Evolutionary conservation across 495 filamentous ascomycete genomes (phyloP), one percentile per base, ranked within the genome.

Genomic region (Platismatia glauca): DNA sequence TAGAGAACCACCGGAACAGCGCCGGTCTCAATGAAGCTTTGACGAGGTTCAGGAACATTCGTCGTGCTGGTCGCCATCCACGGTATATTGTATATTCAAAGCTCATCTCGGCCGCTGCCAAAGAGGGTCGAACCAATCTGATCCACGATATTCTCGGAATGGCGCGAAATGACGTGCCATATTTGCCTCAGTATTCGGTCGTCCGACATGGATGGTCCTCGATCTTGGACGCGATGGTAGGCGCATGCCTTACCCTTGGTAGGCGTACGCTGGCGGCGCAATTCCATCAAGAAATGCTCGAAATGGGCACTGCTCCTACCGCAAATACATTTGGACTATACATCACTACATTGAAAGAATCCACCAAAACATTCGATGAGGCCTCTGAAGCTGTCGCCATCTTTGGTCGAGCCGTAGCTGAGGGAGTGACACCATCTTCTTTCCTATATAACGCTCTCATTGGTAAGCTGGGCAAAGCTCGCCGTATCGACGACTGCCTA

Each of bases 391-490:
- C 94, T 48, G 85, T 97, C 71, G 93, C 93, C 77, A 95, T 97
- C 73, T 97, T 98, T 80, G 88, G 90, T 68, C 89, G 89, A 62
- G 93, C 94, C 61, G 89, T 91, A 73, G 76, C 85, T n/a, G 94
- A 98, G 74, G 90, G 91, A 63, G 94, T 98, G 31, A 88, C 95
- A 74, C 94, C 94, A 24, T 91, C 88, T 18, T 95, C 93, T 3
- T 98, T 98, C 83, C 75, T 98, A 61, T 98, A 97, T 82, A 98
- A 98, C 69, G 95, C 95, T 44, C 83, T 98, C 13, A 98, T 98
- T 62, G 94, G 94, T 69, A 98, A 98, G 76, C 86, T 98, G 37
- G 95, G 93, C 68, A 97, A 97, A 77, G 94, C 94, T 55, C 87
- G 94, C 58, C 90, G 94, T 65, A 97, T 97, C 62, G 94, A 97